phyloP scores from a whole-genome alignment of 208 protist genomes.

The Trypanosoma theileri region DNA sequence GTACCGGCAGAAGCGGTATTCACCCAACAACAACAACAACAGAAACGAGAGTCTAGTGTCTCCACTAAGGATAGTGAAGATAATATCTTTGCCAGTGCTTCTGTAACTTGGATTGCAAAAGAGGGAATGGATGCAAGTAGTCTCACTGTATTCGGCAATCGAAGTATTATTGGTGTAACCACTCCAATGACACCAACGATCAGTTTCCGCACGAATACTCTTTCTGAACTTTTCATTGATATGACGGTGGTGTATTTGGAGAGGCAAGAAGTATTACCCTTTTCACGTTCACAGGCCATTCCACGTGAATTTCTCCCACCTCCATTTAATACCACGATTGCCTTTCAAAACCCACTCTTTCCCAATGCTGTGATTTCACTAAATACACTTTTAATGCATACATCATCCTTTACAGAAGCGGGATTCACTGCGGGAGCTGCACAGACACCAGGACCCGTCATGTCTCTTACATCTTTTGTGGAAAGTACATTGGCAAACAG shows the following conservation, averaged over 20 bases:
- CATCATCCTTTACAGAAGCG: constrained; percentile 49
- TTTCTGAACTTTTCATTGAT: constrained; percentile 52
- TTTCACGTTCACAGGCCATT: constrained; percentile 36
- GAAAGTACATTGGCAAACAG: constrained; percentile 30
- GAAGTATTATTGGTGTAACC: neutral
- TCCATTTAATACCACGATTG: constrained; percentile 4
- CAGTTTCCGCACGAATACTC: constrained; percentile 40
- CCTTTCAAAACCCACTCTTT: constrained; percentile 34
- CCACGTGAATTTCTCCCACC: constrained; percentile 43
- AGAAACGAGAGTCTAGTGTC: too few species aligned
- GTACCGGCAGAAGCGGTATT: too few species aligned
- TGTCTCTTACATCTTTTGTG: constrained; percentile 36
- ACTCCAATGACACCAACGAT: constrained; percentile 19
- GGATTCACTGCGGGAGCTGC: constrained; percentile 24
- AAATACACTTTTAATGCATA: constrained; percentile 60
- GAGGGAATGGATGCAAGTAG: constrained; percentile 1
- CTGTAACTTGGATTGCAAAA: constrained; percentile 1
- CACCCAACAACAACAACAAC: too few species aligned
- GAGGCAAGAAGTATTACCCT: constrained; percentile 35
- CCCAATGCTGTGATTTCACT: constrained; percentile 40
- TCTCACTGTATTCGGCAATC: neutral
- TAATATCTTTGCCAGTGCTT: constrained; percentile 10
- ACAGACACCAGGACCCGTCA: constrained; percentile 14
- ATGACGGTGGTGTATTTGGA: constrained; percentile 55
- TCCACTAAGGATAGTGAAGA: neutral